Evolutionary conservation across 345 rosid genomes (phyloP), one percentile per base, ranked within the genome.

Genomic region (Citrus glauca): DNA sequence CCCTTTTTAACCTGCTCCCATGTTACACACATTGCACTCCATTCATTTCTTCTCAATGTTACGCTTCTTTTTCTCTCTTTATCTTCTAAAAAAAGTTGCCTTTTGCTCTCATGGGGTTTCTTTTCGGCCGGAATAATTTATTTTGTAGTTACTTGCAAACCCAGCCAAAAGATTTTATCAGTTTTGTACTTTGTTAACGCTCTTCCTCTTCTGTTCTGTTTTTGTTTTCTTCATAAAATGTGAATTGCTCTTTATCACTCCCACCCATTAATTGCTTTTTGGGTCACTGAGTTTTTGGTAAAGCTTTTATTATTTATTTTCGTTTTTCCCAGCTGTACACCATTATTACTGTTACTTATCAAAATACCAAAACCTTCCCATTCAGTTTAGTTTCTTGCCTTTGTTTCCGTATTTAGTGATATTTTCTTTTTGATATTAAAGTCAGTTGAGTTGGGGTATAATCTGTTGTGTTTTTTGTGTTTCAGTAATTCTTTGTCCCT

Each of bases 291-390:
- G 76, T 71, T 73, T 76, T 66, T 20, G 11, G 59, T 22, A 66
- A 78, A 66, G 4, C 35, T 77, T 38, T 13, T 66, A 63, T 81
- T 72, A 42, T 71, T 68, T 48, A 9, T 13, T 9, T 32, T 3
- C 7, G 6, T 57, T 61, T 76, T 72, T 64, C 73, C 78, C 19
- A 79, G 82, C 82, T 81, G 83, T 82, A 65, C 84, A 24, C 85
- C 78, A 81, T 84, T 84, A 74, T 79, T 72, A 66, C 60, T 76
- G 32, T 70, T 8, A 30, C 62, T 19, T 9, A 19, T 38, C 74
- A 50, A 30, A 32, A 27, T 30, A 50, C 72, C 22, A 37, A 71
- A 19, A 22, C 67, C 48, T 69, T 63, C 69, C 75, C 72, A 17
- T 78, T 74, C 65, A 13, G 17, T 78, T 64, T 55, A 42, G 6